Base-by-base conservation (phyloP, 768 basidiomycete genomes). In the Lactarius hatsudake region DNA sequence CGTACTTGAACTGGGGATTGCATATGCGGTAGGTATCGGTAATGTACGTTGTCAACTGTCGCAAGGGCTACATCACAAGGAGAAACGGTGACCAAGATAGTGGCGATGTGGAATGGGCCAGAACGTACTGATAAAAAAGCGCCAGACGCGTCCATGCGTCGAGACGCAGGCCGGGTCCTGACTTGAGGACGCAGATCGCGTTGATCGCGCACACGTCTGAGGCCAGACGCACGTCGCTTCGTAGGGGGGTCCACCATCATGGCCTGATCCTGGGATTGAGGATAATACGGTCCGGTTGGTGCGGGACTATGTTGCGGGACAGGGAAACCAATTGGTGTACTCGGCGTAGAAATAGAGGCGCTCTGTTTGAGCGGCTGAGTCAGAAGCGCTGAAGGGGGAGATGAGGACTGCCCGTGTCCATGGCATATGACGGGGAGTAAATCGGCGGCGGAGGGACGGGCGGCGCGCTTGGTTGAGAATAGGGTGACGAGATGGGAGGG, bases 1-100 rank as follows among this genome's bases (percentile, higher is more conserved):
- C 97, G 76, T 99, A 99, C 75, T 90, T 86, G 82, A 98, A 99
- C 69, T 86, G 81, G 13, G 96, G 92, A 76, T 98, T 98, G 83
- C 96, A 96, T 69, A 96, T 91, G 73, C 86, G 89, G 79, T 91
- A 99, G 20, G 95, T 98, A 68, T 95, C 90, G 63, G 93, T 80
- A 58, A 98, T 88, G 71, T 91, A 84, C 8, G 90, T 90, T 2
- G 97, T 98, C 58, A 99, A 78, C 68, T 87, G 85, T 65, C 84
- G 81, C 66, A 87, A 76, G 13, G 87, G 86, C 87, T 85, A 74
- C 59, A 64, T 65, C 53, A 53, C 64, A 43, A 70, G 59, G 71
- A 67, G 63, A 70, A 65, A 61, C 48, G 70, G 51, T 63, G 43
- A 70, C 15, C 60, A 63, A 61, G 61, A 32, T 57, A 59, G 38